Evolutionary conservation across 2,329 filamentous ascomycete genomes (phyloP).

Genomic region (Dactylellina haptotyla): DNA sequence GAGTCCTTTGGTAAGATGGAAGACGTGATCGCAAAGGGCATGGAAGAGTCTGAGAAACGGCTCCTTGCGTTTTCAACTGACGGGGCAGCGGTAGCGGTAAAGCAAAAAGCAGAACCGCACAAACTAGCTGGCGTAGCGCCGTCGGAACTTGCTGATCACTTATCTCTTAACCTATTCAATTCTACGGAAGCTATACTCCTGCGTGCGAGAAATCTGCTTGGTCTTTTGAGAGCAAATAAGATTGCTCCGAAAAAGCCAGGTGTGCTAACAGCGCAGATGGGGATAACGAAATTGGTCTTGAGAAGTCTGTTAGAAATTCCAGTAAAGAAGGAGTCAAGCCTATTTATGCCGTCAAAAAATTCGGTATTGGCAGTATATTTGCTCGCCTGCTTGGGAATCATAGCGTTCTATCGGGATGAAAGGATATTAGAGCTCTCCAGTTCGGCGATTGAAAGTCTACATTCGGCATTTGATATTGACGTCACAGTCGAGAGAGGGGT

Average conservation of each 20-base stretch:
- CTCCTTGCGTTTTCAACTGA: neutral
- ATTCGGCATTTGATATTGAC: constrained; percentile 6
- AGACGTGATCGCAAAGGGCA: constrained; percentile 17
- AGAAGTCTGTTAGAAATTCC: constrained; percentile 28
- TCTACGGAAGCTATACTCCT: constrained; percentile 22
- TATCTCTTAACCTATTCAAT: constrained; percentile 27
- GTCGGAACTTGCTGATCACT: constrained; percentile 5
- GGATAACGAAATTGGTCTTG: constrained; percentile 31
- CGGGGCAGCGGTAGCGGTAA: neutral
- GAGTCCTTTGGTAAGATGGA: constrained; percentile 50
- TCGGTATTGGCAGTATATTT: constrained; percentile 18
- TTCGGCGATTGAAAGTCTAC: constrained; percentile 5
- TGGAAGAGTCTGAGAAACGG: constrained; percentile 12
- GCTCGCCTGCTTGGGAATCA: constrained; percentile 19
- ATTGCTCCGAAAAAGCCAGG: constrained; percentile 44
- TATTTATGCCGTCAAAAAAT: constrained; percentile 4
- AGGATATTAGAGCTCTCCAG: constrained; percentile 27
- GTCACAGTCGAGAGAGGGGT: constrained; percentile 4
- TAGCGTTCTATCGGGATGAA: constrained; percentile 36
- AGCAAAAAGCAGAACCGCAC: neutral
- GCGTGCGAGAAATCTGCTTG: constrained; percentile 32
- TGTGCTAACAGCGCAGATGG: constrained; percentile 19
- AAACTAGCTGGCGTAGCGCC: neutral
- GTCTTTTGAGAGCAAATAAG: constrained; percentile 35
- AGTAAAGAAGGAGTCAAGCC: neutral